Evolutionary conservation across 225 moss, liverwort and hornwort species (phyloP).

Genomic region (Sphagnum contortum): DNA sequence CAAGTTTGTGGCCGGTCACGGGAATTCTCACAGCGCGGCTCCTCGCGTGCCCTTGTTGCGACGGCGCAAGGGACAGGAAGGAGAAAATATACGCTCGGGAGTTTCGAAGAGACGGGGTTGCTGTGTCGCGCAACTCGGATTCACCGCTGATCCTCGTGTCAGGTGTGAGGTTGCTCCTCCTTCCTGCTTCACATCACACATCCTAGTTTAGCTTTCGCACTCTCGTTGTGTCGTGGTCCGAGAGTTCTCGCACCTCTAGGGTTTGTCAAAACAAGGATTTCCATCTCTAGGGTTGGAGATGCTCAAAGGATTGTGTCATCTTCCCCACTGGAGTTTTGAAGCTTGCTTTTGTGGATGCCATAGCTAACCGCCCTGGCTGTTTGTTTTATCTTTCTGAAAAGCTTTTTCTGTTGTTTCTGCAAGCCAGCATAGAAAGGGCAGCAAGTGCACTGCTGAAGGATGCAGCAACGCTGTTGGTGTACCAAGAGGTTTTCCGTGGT

Average conservation of each 20-base stretch:
- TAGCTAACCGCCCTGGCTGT: neutral
- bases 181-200: neutral
- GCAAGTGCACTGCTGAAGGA: constrained; percentile 39
- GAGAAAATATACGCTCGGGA: neutral
- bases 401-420: no score
- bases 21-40: neutral
- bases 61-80: neutral
- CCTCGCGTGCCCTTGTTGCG: neutral
- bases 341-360: neutral
- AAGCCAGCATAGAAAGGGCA: constrained; percentile 37
- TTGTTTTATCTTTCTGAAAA: neutral
- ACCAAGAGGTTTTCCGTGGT: constrained; percentile 37
- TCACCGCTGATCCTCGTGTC: constrained; percentile 39
- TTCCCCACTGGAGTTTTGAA: neutral
- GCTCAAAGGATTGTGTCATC: neutral
- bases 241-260: neutral
- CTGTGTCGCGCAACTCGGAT: constrained; percentile 16
- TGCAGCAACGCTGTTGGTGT: constrained; percentile 40
- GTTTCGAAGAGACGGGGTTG: neutral
- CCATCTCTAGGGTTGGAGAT: no score
- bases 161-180: constrained; percentile 9
- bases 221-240: neutral
- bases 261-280: no score
- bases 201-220: neutral
- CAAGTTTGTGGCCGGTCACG: neutral